These are phyloP conservation scores for Leersia perrieri DNA, from an alignment of 176 grass and related monocot genomes.

Conservation along the genomic window DNA sequence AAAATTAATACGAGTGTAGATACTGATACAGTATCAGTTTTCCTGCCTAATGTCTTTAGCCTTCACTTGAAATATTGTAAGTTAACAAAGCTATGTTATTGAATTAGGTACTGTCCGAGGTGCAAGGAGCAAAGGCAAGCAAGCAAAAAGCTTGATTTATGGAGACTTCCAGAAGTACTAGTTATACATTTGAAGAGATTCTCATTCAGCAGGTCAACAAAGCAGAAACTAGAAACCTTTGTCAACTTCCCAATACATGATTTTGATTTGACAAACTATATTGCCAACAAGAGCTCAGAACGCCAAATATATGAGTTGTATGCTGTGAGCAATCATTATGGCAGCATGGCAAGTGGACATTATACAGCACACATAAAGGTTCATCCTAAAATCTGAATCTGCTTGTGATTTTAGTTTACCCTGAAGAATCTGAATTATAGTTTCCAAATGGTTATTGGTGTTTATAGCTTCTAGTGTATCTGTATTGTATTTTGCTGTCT, in stretches of 20 bases:
- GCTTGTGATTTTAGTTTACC: neutral
- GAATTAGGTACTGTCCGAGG: conserved; percentile 84
- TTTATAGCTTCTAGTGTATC: conserved; percentile 1
- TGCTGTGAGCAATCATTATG: conserved; percentile 96
- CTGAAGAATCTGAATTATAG: neutral
- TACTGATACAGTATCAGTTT: conserved; percentile 10
- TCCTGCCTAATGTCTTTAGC: conserved; percentile 6
- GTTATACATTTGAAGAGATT: conserved; percentile 99
- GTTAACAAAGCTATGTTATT: conserved; percentile 34
- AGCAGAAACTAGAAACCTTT: conserved; percentile 93
- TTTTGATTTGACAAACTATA: conserved; percentile 96
- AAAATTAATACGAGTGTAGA: neutral
- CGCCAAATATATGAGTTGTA: conserved; percentile 79
- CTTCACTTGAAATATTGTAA: conserved; percentile 14
- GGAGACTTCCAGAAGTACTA: conserved; percentile 96
- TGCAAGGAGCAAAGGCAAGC: conserved; percentile 98
- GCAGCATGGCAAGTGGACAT: conserved; percentile 97
- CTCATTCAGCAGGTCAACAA: conserved; percentile 90
- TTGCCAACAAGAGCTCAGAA: conserved; percentile 74
- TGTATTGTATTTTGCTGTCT: neutral
- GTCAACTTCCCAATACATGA: conserved; percentile 95
- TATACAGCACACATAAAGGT: conserved; percentile 99
- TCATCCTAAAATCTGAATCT: conserved; percentile 7
- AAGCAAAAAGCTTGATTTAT: conserved; percentile 98
- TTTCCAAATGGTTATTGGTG: neutral